These are phyloP conservation scores for Colletotrichum navitas DNA, from an alignment of 2,329 filamentous ascomycete genomes.

Conservation along the genomic window DNA sequence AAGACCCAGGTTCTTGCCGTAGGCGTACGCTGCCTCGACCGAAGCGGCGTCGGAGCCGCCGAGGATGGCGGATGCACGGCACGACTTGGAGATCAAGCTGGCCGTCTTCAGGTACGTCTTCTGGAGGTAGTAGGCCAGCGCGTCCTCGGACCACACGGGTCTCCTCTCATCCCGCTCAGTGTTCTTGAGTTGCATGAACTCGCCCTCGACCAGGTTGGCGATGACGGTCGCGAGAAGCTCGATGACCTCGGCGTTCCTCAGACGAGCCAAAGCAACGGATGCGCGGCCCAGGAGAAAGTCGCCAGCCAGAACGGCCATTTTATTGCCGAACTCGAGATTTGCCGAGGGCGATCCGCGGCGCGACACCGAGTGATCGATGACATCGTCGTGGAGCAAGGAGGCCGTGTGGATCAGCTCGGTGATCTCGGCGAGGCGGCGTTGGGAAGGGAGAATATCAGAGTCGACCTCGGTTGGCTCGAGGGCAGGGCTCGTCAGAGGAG, in stretches of 20 bases:
- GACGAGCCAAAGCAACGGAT: constrained; percentile 89
- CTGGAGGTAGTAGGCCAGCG: constrained; percentile 92
- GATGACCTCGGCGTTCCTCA: constrained; percentile 93
- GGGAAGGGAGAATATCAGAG: constrained; percentile 87
- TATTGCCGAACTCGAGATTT: constrained; percentile 97
- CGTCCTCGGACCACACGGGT: constrained; percentile 88
- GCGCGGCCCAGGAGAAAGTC: constrained; percentile 95
- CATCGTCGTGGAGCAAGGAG: constrained; percentile 96
- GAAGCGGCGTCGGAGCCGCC: constrained; percentile 82
- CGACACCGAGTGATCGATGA: constrained; percentile 92
- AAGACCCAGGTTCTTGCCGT: constrained; percentile 92
- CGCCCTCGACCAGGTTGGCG: constrained; percentile 96
- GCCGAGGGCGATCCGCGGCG: constrained; percentile 88
- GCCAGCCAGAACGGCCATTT: constrained; percentile 98
- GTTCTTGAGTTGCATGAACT: constrained; percentile 99
- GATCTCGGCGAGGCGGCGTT: constrained; percentile 93
- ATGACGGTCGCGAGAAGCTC: constrained; percentile 97
- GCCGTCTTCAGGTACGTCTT: constrained; percentile 99
- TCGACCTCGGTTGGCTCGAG: constrained; percentile 55
- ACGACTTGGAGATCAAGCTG: constrained; percentile 95
- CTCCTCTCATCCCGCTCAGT: constrained; percentile 88
- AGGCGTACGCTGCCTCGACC: constrained; percentile 90
- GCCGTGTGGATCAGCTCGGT: constrained; percentile 98
- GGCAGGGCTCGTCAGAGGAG: constrained; percentile 63
- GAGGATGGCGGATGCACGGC: constrained; percentile 87